Base-by-base conservation (phyloP, 2,329 filamentous ascomycete species). In the Diaporthe velutina region DNA sequence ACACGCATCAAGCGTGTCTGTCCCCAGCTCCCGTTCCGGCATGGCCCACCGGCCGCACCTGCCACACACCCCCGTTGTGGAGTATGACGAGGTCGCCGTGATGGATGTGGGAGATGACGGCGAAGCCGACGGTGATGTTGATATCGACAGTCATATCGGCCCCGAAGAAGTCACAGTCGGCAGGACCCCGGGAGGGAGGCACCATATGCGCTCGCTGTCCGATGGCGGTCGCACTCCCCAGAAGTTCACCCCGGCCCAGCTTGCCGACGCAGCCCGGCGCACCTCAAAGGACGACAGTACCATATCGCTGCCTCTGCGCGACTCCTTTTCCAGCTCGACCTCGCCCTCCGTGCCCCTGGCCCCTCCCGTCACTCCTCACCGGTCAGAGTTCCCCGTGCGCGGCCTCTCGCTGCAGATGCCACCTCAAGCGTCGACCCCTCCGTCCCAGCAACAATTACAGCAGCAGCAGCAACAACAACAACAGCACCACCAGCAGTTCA, bases 381-480 rank as follows among this genome's bases (percentile, higher is more conserved):
- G 93, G 76, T 88, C 92, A 68, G 90, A 90, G 57, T 89, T 93
- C 76, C 86, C 91, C 68, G 82, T 88, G 48, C 90, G 91, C 73
- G 92, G 91, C 52, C 87, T 97, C 74, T 92, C 93, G 30, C 84
- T 96, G 78, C 93, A 95, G 80, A 90, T 95, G 87, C 91, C 93
- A 38, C 86, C 85, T 78, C 88, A 85, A 78, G 64, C n/a, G 13
- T 68, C 64, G n/a, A 68, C 64, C 64, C 64, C 64, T 52, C 68
- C 54, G 6, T 50, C 40, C 40, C 68, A 71, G 55, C 54, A 58
- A 17, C 67, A 48, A 87, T 78, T 82, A 72, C 81, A 83, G 55
- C 79, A 84, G n/a, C 77, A 17, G 2, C 64, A 67, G 88, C 77
- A 82, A 80, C 55, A 85, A 0, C 48, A 54, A 4, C 57, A 60